These are phyloP conservation scores for Heracleum sosnowskyi DNA, from an alignment of 129 eudicot genomes.

Conservation along the genomic window DNA sequence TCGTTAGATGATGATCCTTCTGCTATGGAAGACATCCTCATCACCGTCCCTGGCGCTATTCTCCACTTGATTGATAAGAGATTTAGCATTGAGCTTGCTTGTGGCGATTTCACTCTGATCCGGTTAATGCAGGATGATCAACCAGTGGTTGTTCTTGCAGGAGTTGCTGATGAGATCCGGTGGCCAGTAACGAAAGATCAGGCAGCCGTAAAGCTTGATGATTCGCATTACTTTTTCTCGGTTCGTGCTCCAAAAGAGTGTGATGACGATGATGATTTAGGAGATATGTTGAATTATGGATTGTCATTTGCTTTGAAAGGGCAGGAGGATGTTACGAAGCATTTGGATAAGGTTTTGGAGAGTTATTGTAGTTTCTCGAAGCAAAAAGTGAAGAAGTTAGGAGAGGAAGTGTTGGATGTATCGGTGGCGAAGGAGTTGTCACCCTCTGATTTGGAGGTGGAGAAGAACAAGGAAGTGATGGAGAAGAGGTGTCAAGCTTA, in stretches of 20 bases:
- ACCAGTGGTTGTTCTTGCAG: constrained; percentile 49
- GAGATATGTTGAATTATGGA: constrained; percentile 34
- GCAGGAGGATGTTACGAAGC: constrained; percentile 27
- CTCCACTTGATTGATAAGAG: constrained; percentile 68
- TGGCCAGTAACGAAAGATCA: constrained; percentile 62
- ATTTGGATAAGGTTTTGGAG: constrained; percentile 34
- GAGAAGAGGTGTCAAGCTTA: constrained; percentile 41
- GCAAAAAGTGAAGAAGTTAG: constrained; percentile 40
- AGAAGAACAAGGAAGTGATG: constrained; percentile 28
- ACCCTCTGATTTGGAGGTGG: constrained; percentile 36
- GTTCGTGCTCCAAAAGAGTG: constrained; percentile 23
- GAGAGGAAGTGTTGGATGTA: constrained; percentile 18
- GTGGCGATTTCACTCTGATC: constrained; percentile 49
- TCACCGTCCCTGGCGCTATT: constrained; percentile 63
- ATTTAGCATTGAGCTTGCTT: constrained; percentile 61
- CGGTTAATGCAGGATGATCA: constrained; percentile 49
- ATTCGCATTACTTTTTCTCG: constrained; percentile 45
- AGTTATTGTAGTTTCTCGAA: constrained; percentile 31
- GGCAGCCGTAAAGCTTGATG: constrained; percentile 46
- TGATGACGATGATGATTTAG: background rate
- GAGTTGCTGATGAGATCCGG: constrained; percentile 50
- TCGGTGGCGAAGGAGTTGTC: constrained; percentile 27
- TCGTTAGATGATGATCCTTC: constrained; percentile 23
- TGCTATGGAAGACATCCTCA: constrained; percentile 33
- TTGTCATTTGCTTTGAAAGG: constrained; percentile 46